Percentiles rank a stretch among this genome's conserved stretches.
These are phyloP conservation scores for Euphrasia arctica DNA, from an alignment of 305 asterid species.

Conservation along the genomic window DNA sequence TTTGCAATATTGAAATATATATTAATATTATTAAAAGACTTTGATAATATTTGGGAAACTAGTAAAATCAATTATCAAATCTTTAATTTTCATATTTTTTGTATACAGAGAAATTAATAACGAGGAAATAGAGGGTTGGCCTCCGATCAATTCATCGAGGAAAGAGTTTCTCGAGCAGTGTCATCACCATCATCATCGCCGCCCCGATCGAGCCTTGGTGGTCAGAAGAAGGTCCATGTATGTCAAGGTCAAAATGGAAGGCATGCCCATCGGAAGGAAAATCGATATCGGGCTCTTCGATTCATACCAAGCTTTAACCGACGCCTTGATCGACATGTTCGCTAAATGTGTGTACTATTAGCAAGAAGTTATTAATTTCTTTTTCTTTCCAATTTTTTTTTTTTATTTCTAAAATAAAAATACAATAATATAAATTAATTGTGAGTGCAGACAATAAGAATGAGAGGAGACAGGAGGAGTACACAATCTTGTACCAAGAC, in stretches of 20 bases:
- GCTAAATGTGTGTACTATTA: conserved; percentile 37
- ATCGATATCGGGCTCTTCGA: conserved; percentile 45
- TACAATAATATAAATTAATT: neutral
- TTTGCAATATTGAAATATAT: neutral
- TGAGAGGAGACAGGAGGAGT: conserved; percentile 29
- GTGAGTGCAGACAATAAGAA: conserved; percentile 30
- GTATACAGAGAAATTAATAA: conserved; percentile 21
- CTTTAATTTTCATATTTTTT: no score
- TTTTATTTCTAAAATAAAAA: no score
- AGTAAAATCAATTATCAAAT: neutral
- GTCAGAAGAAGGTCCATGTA: conserved; percentile 31
- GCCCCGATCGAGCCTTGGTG: neutral
- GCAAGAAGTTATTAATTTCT: no score
- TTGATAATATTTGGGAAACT: neutral
- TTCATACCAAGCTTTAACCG: conserved; percentile 42
- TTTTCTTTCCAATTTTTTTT: neutral
- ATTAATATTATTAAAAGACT: no score
- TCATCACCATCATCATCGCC: conserved; percentile 2
- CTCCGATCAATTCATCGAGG: conserved; percentile 49
- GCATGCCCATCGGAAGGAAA: conserved; percentile 60
- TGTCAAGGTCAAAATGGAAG: conserved; percentile 79
- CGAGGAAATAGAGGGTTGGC: conserved; percentile 49
- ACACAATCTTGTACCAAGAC: conserved; percentile 54
- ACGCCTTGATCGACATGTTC: conserved; percentile 53
- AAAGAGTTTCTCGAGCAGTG: conserved; percentile 30